These are phyloP conservation scores for Spencermartinsiella europaea DNA, from an alignment of 805 yeast species.

Conservation along the genomic window DNA sequence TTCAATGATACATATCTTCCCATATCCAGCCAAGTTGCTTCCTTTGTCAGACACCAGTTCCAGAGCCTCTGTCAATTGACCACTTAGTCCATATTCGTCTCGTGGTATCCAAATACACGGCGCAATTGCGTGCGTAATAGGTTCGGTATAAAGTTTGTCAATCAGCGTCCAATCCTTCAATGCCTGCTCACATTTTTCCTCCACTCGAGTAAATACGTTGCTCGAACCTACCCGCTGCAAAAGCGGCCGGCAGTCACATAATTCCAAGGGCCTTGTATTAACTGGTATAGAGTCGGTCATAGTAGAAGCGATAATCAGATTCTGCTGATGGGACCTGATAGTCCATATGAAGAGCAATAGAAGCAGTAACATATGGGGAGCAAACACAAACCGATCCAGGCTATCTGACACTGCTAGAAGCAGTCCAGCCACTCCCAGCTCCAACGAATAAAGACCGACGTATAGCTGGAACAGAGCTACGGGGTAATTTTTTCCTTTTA, in stretches of 20 bases:
- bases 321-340: constrained; percentile 49
- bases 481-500: constrained; percentile 62
- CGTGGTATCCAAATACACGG: constrained; percentile 43
- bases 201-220: constrained; percentile 21
- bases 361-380: constrained; percentile 49
- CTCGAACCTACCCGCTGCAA: constrained; percentile 8
- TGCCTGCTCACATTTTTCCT: constrained; percentile 23
- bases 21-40: constrained; percentile 22
- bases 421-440: constrained; percentile 70
- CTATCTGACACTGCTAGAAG: constrained; percentile 56
- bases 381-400: constrained; percentile 40
- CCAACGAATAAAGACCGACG: constrained; percentile 77
- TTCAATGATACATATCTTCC: constrained; percentile 21
- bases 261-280: not conserved
- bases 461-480: constrained; percentile 70
- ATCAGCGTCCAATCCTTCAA: constrained; percentile 22
- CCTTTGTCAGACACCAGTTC: constrained; percentile 22
- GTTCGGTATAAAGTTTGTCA: constrained; percentile 6
- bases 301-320: constrained; percentile 40
- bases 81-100: constrained; percentile 36
- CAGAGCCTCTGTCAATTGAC: not conserved
- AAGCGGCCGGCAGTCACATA: constrained; percentile 6
- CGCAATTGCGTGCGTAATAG: constrained; percentile 25
- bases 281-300: constrained; percentile 38
- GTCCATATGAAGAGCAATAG: constrained; percentile 48